Conservation (phyloP, 306 rosid species). For the Pueraria montana region DNA sequence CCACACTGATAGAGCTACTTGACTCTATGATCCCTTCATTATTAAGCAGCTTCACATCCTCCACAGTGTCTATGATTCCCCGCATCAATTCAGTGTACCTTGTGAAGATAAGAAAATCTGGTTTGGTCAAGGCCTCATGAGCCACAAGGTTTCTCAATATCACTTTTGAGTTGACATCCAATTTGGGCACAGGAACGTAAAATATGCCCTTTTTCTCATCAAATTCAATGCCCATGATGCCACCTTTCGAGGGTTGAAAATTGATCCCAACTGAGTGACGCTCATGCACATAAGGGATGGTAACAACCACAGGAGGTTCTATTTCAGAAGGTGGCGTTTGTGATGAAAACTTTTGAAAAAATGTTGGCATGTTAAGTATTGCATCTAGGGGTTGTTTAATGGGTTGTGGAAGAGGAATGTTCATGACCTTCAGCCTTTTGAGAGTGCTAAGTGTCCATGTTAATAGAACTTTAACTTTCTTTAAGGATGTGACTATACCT, state of each 20-base stretch:
- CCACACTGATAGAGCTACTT: not conserved
- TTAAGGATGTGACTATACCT: not conserved
- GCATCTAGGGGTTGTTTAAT: not conserved
- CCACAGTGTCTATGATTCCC: slow-evolving; percentile 28
- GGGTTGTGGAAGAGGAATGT: not conserved
- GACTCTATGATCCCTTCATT: not conserved
- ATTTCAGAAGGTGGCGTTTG: not conserved
- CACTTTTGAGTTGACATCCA: not conserved
- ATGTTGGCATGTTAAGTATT: not conserved
- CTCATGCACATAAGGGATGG: slow-evolving; percentile 24
- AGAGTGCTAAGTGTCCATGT: not conserved
- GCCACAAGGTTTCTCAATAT: slow-evolving; percentile 51
- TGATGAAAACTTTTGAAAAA: not conserved
- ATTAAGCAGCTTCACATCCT: slow-evolving; percentile 44
- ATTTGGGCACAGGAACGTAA: not conserved
- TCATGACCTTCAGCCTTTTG: not conserved
- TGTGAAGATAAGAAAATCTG: slow-evolving; percentile 22
- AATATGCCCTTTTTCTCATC: not conserved
- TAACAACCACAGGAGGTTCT: not conserved
- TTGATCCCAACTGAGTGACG: slow-evolving; percentile 2
- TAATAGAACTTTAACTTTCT: not conserved
- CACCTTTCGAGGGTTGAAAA: slow-evolving; percentile 2
- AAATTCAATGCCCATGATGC: slow-evolving; percentile 19
- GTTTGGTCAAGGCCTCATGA: slow-evolving; percentile 41
- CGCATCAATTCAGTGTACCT: slow-evolving; percentile 47